Base-by-base conservation (phyloP, 768 basidiomycete species). In the Trametes maxima region DNA sequence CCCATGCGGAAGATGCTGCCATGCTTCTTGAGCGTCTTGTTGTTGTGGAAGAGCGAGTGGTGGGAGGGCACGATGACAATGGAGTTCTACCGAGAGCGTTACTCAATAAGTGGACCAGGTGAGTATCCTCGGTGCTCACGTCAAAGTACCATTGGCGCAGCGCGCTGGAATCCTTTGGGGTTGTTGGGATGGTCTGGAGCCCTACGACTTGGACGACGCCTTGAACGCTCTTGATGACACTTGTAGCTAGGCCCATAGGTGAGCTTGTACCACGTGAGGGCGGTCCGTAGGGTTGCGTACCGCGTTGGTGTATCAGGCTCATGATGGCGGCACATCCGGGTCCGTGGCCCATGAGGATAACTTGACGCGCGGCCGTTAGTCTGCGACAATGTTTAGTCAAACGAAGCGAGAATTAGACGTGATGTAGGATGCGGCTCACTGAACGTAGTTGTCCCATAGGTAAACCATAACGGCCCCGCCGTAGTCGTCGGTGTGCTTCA, bases 401-500 rank as follows among this genome's bases (percentile, higher is more conserved):
- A 16, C 17, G 6, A n/a, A 16, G 14, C 17, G 16, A 40, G 21
- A 39, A 12, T 19, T 10, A 4, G 8, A 14, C 42, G 11, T 10
- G 40, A 12, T 19, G 8, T 50, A 21, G 21, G 17, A 72, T 90
- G 60, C 67, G 28, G 4, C 28, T 33, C 28, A 97, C 95, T 90
- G 86, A 63, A 98, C 80, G 69, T 95, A 95, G 69, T 98, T 96
- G 73, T 98, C 96, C 97, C 97, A 99, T 12, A 98, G 73, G 71
- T 98, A 96, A 3, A 81, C 80, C 59, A 96, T 71, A 22, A 95
- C 75, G 28, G 90, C 85, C 49, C 73, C 79, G 8, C 79, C 80
- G 43, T 79, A 78, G 45, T 73, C 71, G 66, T 72, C 70, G 4
- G 67, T 63, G 21, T 55, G 40, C 25, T 60, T 81, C 78, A 48